Base-by-base conservation (phyloP, 2,329 filamentous ascomycete genomes). In the Phoma herbarum region DNA sequence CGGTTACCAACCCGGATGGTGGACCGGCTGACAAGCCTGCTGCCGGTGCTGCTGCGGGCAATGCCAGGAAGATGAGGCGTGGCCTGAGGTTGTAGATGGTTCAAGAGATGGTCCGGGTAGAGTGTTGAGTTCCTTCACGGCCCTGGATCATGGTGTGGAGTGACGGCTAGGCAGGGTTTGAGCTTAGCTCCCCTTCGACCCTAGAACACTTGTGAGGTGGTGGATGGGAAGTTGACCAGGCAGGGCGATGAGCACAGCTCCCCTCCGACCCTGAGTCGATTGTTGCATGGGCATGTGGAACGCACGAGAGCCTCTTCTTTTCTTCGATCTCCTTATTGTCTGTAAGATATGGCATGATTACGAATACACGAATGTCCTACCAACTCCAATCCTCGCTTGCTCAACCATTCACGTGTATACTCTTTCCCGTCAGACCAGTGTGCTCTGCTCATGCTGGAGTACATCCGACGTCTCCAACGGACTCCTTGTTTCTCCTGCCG, bases 1-100 rank as follows among this genome's bases (percentile, higher is more conserved):
- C 69, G 0, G 70, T 74, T 12, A 75, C 72, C 3, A 76, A 75
- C 51, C 72, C 73, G 3, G 52, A 42, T 57, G 73, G 73, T 37
- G 73, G 72, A 0, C 67, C 72, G 5, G 72, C 50, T 3, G 64
- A 45, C 9, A 45, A 72, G 58, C 61, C 62, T 1, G 52, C 65
- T 57, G 67, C 61, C 43, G 11, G 8, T 31, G 63, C 46, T 45
- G 65, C 59, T 45, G 65, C 52, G 0, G 49, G 41, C 1, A 41
- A 41, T 5, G 50, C 41, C 16, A 60, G 51, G 59, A 68, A 65
- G 62, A 69, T 70, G 64, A 63, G 67, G 33, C 63, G 67, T 37
- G 68, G 68, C 3, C 26, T 69, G 28, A 61, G 67, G 57, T 31
- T 56, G 49, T 69, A 60, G 23, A 46, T 23, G 20, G 33, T 37